Conservation (phyloP, 768 basidiomycete species). For the Termitomyces sp. region DNA sequence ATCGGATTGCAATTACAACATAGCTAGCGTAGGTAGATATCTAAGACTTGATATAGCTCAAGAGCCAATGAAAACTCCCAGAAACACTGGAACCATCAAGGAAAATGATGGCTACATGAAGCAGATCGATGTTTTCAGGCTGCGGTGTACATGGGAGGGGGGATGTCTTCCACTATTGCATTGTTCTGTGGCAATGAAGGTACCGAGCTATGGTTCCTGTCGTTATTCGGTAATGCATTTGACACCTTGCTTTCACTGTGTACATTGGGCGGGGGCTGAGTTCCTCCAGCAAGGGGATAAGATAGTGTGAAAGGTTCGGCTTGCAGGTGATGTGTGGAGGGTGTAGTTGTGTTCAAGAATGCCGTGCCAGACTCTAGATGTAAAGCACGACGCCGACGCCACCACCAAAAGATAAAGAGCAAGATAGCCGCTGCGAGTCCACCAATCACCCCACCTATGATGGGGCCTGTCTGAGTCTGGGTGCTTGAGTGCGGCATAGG, state of each 20-base stretch:
- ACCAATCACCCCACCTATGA: conserved; percentile 8
- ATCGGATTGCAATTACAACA: too few relatives aligned
- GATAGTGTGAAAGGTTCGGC: background rate
- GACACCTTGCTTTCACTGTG: background rate
- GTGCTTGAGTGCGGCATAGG: background rate
- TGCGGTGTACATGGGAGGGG: background rate
- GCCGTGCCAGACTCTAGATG: background rate
- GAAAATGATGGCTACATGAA: background rate
- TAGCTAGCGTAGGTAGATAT: too few relatives aligned
- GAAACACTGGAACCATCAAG: background rate
- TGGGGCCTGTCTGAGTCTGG: conserved; percentile 5
- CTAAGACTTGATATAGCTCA: too few relatives aligned
- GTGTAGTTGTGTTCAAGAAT: too few relatives aligned
- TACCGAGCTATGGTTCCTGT: background rate
- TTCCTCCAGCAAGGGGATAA: background rate
- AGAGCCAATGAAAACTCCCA: background rate
- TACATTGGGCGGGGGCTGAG: background rate
- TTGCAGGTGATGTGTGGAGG: too few relatives aligned
- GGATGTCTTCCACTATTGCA: background rate
- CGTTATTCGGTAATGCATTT: background rate
- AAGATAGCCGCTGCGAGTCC: background rate
- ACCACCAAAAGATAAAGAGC: conserved; percentile 1
- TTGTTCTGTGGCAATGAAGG: background rate
- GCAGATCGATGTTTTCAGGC: background rate
- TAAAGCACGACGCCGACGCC: background rate